Percentiles rank a stretch among this genome's conserved stretches.
phyloP scores from a whole-genome alignment of 176 grass and related monocot species.

The Elymus sibiricus region DNA sequence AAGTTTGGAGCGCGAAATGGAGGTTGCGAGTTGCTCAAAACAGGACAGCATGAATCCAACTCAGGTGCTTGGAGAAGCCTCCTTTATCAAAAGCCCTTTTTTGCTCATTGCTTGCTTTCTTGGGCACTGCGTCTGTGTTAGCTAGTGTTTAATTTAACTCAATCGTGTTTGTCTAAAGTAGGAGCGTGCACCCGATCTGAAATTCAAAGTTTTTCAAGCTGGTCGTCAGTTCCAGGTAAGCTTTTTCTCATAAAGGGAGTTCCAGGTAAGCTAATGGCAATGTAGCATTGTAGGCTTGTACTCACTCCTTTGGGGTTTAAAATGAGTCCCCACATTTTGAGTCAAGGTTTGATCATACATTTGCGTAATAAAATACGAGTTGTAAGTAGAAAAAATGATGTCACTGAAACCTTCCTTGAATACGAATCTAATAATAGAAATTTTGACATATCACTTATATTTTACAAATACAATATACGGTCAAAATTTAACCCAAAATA shows the following conservation, averaged over 20 bases:
- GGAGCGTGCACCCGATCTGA: neutral
- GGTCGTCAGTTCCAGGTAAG: neutral
- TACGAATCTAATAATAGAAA: too few species aligned
- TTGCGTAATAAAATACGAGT: too few species aligned
- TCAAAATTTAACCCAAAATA: too few species aligned
- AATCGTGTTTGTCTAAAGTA: neutral
- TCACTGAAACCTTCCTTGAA: too few species aligned
- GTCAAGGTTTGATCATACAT: too few species aligned
- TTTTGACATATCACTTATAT: too few species aligned
- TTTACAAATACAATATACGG: too few species aligned
- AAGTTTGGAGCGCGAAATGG: conserved; percentile 8
- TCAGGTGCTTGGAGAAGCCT: conserved; percentile 19
- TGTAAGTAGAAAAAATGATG: too few species aligned
- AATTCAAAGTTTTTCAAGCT: neutral
- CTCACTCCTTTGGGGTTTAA: too few species aligned
- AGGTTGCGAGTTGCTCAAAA: neutral
- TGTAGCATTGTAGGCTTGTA: too few species aligned
- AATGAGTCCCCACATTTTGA: too few species aligned
- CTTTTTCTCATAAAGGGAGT: too few species aligned
- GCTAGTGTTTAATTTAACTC: neutral
- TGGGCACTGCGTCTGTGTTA: neutral
- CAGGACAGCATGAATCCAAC: conserved; percentile 38
- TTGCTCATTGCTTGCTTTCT: conserved; percentile 13
- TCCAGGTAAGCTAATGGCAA: neutral
- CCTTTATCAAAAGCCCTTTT: neutral